A percentile compares a stretch with the other conserved stretches of the same genome.
These are phyloP conservation scores for Paecilomyces variotii DNA, from an alignment of 2,329 filamentous ascomycete species.

Conservation along the genomic window DNA sequence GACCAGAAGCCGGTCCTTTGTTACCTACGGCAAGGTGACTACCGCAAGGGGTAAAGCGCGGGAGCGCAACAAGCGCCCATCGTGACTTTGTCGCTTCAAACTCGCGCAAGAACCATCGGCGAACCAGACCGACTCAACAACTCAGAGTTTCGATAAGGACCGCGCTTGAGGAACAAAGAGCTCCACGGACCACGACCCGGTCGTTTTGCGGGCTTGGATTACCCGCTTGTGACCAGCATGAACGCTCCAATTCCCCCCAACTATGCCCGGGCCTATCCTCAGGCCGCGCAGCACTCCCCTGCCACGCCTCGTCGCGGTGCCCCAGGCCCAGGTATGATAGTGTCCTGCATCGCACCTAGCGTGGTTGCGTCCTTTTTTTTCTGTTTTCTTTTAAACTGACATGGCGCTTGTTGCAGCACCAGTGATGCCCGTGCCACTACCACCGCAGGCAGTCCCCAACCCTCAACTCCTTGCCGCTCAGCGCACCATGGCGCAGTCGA, in stretches of 20 bases:
- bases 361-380: conserved; percentile 6
- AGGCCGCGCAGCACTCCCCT: conserved; percentile 32
- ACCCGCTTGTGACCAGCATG: conserved; percentile 16
- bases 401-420: conserved; percentile 13
- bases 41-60: conserved; percentile 28
- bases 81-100: conserved; percentile 21
- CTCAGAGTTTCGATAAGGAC: background rate
- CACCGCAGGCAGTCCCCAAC: conserved; percentile 27
- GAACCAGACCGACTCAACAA: conserved; percentile 1
- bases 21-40: background rate
- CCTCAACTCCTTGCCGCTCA: conserved; percentile 30
- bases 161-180: background rate
- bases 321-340: conserved; percentile 26
- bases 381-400: conserved; percentile 4
- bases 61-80: conserved; percentile 16
- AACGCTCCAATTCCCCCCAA: conserved; percentile 35
- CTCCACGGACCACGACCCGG: background rate
- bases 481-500: conserved; percentile 29
- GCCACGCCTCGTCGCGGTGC: conserved; percentile 34
- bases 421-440: conserved; percentile 28
- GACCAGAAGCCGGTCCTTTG: background rate
- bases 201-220: conserved; percentile 3
- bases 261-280: conserved; percentile 34
- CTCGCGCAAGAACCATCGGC: conserved; percentile 1
- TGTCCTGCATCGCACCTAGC: background rate